Evolutionary conservation across 768 basidiomycete genomes (phyloP).

Genomic region (Agaricus subrufescens): DNA sequence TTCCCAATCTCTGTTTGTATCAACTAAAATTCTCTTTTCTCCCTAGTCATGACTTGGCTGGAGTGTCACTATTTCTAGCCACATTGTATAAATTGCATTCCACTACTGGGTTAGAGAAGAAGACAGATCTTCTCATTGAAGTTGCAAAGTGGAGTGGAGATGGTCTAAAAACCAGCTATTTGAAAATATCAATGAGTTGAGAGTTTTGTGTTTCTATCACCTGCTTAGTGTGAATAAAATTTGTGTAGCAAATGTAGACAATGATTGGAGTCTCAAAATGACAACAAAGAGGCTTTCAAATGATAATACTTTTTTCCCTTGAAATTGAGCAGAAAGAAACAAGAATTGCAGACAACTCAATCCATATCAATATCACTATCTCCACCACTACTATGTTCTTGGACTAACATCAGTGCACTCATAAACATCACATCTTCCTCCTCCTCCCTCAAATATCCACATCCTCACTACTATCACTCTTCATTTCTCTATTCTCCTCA

Average conservation of each 20-base stretch:
- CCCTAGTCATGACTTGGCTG: neutral
- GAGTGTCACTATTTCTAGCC: constrained; percentile 35
- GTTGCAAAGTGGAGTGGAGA: constrained; percentile 87
- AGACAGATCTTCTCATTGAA: constrained; percentile 66
- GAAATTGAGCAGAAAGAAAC: neutral
- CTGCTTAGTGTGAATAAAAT: too few relatives aligned
- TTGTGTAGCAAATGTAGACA: too few relatives aligned
- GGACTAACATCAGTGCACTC: neutral
- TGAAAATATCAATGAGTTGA: constrained; percentile 67
- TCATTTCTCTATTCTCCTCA: constrained; percentile 17
- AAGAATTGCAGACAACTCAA: neutral
- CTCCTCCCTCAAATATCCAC: constrained; percentile 18
- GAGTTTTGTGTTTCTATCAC: neutral
- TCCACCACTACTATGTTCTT: neutral
- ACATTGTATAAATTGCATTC: constrained; percentile 83
- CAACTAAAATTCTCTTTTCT: neutral
- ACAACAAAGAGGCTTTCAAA: neutral
- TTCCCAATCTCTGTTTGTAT: constrained; percentile 77
- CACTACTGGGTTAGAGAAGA: constrained; percentile 67
- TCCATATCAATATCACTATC: constrained; percentile 4
- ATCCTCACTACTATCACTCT: constrained; percentile 12
- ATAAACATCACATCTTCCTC: constrained; percentile 3
- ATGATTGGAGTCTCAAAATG: too few relatives aligned
- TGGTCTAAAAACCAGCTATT: constrained; percentile 67
- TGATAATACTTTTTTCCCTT: neutral